Evolutionary conservation across 805 yeast species (phyloP), one percentile per base, ranked within the genome.

Genomic region (Suhomyces sp.): DNA sequence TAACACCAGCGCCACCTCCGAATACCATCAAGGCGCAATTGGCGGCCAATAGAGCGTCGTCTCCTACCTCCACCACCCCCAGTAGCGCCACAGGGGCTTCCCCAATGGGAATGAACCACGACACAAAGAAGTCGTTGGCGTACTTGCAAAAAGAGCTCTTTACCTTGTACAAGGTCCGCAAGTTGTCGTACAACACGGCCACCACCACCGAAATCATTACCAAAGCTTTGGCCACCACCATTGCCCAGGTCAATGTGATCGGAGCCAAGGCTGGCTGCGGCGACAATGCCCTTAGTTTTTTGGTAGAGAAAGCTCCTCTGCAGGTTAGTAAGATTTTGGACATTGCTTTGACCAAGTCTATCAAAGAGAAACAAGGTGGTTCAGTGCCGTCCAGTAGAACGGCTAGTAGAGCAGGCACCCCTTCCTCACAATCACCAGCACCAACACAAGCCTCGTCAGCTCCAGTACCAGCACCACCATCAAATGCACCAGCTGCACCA

Each of bases 211-310:
- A 84, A 53, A 83, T 91, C 50, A 75, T 92, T 59, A 92, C 97
- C 7, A 91, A 88, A 60, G 97, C 97, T 1, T 76, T 92, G 58
- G 97, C 97, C 2, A 87, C 92, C 75, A 93, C 97, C 0, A 90
- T 92, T 56, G 93, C 96, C 9, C 94, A 88, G 65, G 93, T 88
- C 8, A 86, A 87, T 53, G 92, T 85, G 58, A 92, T 92, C 6
- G 96, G 96, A 0, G 89, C 91, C 60, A 85, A 84, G 59, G 89
- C 87, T 35, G 92, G 94, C 15, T 85, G 88, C 53, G 83, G 84
- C 1, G 89, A 90, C 19, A 87, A 87, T 60, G 92, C 94, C 4
- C 72, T 88, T 55, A 83, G 87, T 12, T 86, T 89, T 29, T 76
- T 86, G 61, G 89, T 87, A 60, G 93, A 88, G 52, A 85, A 84